phyloP scores from a whole-genome alignment of 306 rosid species.

The Vachellia collinsii region DNA sequence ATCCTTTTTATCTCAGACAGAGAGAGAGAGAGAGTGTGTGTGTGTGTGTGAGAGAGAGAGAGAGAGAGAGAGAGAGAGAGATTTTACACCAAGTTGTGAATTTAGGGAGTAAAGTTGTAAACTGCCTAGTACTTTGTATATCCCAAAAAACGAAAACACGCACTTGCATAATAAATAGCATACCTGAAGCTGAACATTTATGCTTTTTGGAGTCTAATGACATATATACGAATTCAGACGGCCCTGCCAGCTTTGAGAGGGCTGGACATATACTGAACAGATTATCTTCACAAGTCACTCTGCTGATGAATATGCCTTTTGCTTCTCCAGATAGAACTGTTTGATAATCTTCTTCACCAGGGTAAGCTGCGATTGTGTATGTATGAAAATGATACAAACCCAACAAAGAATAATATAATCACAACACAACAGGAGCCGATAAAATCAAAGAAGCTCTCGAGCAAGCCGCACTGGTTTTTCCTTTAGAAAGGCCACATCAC shows the following conservation, averaged over 20 bases:
- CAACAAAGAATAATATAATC: constrained; percentile 31
- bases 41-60: too few species aligned
- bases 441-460: constrained; percentile 53
- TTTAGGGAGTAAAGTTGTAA: too few species aligned
- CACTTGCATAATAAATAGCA: background rate
- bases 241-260: constrained; percentile 28
- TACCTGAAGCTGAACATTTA: background rate
- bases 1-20: too few species aligned
- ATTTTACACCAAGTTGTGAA: background rate
- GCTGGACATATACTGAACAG: constrained; percentile 20
- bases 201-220: constrained; percentile 12
- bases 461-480: constrained; percentile 71
- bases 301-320: constrained; percentile 32
- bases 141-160: background rate
- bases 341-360: constrained; percentile 22
- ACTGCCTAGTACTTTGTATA: background rate
- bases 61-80: too few species aligned
- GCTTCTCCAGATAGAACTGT: constrained; percentile 25
- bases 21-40: too few species aligned
- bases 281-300: constrained; percentile 24
- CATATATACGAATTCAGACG: constrained; percentile 6
- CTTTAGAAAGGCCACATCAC: constrained; percentile 63
- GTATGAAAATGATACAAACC: constrained; percentile 35
- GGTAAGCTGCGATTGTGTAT: constrained; percentile 33
- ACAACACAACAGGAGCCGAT: constrained; percentile 16